Evolutionary conservation across 1,284 basidiomycete genomes (phyloP).

Genomic region (Inonotus hispidus): DNA sequence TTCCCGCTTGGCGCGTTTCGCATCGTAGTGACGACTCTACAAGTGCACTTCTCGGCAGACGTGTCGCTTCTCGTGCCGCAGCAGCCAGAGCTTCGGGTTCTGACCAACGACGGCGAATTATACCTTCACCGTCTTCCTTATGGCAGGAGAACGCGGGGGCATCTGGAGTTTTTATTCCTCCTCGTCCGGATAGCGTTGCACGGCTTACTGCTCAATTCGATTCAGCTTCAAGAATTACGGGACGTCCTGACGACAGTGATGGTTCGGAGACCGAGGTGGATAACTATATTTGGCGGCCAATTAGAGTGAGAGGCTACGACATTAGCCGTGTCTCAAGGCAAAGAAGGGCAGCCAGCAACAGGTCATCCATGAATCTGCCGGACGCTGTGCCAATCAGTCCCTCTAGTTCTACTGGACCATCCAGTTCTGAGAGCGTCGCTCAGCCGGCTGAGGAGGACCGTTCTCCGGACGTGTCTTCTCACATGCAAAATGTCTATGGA

Average conservation of each 20-base stretch:
- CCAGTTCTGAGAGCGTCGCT: not conserved
- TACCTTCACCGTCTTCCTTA: not conserved
- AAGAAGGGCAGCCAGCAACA: not conserved
- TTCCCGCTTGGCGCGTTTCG: slow-evolving; percentile 25
- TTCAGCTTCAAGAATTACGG: not conserved
- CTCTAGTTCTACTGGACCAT: not conserved
- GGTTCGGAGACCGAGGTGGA: slow-evolving; percentile 12
- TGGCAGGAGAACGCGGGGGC: not conserved
- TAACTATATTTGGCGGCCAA: not conserved
- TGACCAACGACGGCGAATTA: slow-evolving; percentile 1
- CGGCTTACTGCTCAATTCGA: not conserved
- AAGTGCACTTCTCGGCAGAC: slow-evolving; percentile 37
- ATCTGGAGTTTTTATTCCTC: not conserved
- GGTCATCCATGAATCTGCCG: not conserved
- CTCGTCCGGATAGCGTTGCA: not conserved
- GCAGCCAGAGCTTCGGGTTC: slow-evolving; percentile 20
- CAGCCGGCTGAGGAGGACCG: not conserved
- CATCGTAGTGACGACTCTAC: slow-evolving; percentile 20
- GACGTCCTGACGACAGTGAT: not conserved
- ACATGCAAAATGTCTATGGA: not conserved
- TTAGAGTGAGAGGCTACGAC: not conserved
- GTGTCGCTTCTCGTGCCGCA: slow-evolving; percentile 44
- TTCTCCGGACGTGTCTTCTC: not conserved
- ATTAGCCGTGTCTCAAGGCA: not conserved
- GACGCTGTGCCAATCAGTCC: not conserved